phyloP scores from a whole-genome alignment of 306 rosid genomes.

The Canavalia gladiata region DNA sequence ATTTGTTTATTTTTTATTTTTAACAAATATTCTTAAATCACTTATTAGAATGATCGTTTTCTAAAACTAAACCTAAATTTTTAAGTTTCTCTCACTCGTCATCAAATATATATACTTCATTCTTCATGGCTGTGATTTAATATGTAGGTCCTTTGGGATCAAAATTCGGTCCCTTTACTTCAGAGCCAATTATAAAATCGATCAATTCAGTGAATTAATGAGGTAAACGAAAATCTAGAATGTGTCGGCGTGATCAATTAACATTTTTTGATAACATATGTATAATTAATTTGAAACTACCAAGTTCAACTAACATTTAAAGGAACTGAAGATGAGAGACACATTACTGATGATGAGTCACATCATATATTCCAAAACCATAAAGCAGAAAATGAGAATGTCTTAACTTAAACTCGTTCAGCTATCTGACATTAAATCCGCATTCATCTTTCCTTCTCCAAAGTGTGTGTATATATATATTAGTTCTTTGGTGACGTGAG shows the following conservation, averaged over 20 bases:
- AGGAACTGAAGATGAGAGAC: constrained; percentile 2
- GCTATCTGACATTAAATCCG: neutral
- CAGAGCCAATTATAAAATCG: neutral
- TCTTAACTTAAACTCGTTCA: neutral
- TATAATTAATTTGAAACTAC: neutral
- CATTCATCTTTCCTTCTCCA: constrained; percentile 11
- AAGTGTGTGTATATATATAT: neutral
- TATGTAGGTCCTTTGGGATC: neutral
- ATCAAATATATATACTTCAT: neutral
- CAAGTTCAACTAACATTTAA: constrained; percentile 7
- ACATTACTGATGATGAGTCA: constrained; percentile 15
- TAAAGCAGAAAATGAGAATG: constrained; percentile 30
- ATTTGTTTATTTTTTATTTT: too few species aligned
- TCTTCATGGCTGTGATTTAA: neutral
- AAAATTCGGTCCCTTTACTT: neutral
- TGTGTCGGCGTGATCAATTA: neutral
- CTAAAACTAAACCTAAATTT: neutral
- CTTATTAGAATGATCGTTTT: neutral
- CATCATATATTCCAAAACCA: constrained; percentile 13
- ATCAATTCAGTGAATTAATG: neutral
- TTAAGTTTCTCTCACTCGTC: neutral
- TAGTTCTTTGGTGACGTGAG: neutral
- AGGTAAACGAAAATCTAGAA: neutral
- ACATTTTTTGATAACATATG: constrained; percentile 5
- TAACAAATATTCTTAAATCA: too few species aligned